phyloP scores from a whole-genome alignment of 2,329 filamentous ascomycete genomes.

The Ceratocystis lukuohia region DNA sequence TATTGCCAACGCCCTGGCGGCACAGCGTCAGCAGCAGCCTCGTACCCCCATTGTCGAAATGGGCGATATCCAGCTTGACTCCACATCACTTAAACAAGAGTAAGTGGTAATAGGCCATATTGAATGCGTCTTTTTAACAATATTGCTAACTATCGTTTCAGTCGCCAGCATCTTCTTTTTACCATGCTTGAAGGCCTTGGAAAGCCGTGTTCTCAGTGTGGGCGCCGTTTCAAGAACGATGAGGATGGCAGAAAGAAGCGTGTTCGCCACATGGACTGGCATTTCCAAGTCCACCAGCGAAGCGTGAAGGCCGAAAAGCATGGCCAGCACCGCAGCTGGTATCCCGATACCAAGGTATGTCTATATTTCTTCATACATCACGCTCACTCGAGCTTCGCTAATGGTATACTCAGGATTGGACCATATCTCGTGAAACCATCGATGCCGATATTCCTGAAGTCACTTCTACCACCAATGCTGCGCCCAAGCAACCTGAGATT shows the following conservation, averaged over 20 bases:
- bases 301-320: conserved; percentile 75
- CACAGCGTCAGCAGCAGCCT: conserved; percentile 19
- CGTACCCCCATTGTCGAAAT: conserved; percentile 21
- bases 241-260: conserved; percentile 73
- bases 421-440: conserved; percentile 66
- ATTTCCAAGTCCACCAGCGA: conserved; percentile 84
- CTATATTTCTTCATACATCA: conserved; percentile 19
- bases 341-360: conserved; percentile 71
- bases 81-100: conserved; percentile 56
- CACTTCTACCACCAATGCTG: conserved; percentile 29
- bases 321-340: conserved; percentile 87
- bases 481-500: conserved; percentile 39
- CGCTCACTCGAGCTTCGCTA: conserved; percentile 21
- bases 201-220: conserved; percentile 82
- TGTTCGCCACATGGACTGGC: conserved; percentile 91
- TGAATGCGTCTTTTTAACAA: not conserved
- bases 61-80: conserved; percentile 38
- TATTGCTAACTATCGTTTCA: not conserved
- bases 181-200: conserved; percentile 69
- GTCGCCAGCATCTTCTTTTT: conserved; percentile 46
- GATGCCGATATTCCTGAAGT: conserved; percentile 43
- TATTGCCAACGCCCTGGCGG: conserved; percentile 28
- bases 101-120: conserved; percentile 31
- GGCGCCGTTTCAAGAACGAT: conserved; percentile 67
- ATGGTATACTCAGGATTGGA: conserved; percentile 58